Base-by-base conservation (phyloP, 345 rosid genomes). In the Garcia nutans region DNA sequence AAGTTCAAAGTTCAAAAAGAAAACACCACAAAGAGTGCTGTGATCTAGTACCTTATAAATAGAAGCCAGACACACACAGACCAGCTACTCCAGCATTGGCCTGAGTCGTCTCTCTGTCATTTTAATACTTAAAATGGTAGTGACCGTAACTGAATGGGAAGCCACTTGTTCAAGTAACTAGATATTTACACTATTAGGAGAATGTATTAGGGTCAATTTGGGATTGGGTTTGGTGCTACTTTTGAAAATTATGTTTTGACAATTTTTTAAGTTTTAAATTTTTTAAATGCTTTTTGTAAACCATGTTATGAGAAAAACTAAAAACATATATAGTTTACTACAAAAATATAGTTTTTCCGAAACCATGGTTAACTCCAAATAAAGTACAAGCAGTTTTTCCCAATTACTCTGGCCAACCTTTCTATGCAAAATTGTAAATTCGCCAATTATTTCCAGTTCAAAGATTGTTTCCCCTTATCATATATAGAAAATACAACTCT, bases 1-100 rank as follows among this genome's bases (percentile, higher is more conserved):
- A 84, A 77, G 62, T 65, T 64, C 10, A 65, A 82, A 66, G 10
- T 65, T 52, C 6, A 71, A 71, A 47, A 66, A 16, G 37, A 70
- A 68, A 59, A 60, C 28, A 44, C 59, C 10, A 26, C 52, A 19
- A 56, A 52, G 58, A 55, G 33, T 68, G 31, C 60, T 20, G 33
- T 52, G 41, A 77, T 37, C 61, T 19, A 71, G 45, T 20, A 26
- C n/a, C 31, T 22, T 49, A 24, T 64, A 71, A 33, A 55, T 26
- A 71, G 49, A 20, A 33, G 65, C 44, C 24, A 71, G 57, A 71
- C 8, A 26, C 8, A 26, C 44, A 37, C 28, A 55, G 64, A 49
- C 66, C 79, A 69, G 44, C 28, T 15, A 50, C 15, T 50, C 37
- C 15, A 69, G 68, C 56, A 31, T 24, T 41, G 50, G 22, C 42